Evolutionary conservation across 2,329 filamentous ascomycete species (phyloP), one percentile per base, ranked within the genome.

Genomic region (Cercospora janseana): DNA sequence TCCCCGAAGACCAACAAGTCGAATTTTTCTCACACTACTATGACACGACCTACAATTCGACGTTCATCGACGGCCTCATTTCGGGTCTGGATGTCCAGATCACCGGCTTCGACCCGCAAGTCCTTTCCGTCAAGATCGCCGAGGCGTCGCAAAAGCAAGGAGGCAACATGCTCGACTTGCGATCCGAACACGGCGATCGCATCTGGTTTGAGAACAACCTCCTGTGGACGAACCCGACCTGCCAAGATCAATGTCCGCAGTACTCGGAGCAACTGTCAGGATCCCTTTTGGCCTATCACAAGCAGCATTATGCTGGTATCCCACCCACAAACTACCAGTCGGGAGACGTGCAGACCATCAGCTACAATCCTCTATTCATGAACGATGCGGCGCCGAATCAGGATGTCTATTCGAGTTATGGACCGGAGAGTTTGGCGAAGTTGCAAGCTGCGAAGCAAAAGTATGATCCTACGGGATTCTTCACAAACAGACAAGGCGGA

Each of bases 361-460:
- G 43, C 12, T 57, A 57, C 45, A 56, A 54, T 26, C 57, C 57
- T 1, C 26, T 57, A 4, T 61, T 60, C 42, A 55, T 60, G 55
- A 61, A 63, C 32, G 56, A 63, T 46, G 58, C 55, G 3, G 56
- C 55, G 18, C 55, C 53, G 9, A 44, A 52, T 20, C 60, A 63
- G 41, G 58, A 62, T 46, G 49, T 59, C 3, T 57, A 58, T 28
- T 41, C 53, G 4, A 55, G 56, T 35, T 62, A 62, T 47, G 55
- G 55, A 7, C 8, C 32, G 8, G 56, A 48, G 20, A 63, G 60
- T 27, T 32, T 62, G 35, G 45, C 44, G 35, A 54, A 47, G 37
- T 16, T 64, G 51, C 51, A 55, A 28, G 41, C 51, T 12, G 49
- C 57, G 31, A 57, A 59, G 45, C 41, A 48, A 15, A 43, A 23